Conservation (phyloP, 1,284 basidiomycete species). For the Cryptococcus sp. region DNA sequence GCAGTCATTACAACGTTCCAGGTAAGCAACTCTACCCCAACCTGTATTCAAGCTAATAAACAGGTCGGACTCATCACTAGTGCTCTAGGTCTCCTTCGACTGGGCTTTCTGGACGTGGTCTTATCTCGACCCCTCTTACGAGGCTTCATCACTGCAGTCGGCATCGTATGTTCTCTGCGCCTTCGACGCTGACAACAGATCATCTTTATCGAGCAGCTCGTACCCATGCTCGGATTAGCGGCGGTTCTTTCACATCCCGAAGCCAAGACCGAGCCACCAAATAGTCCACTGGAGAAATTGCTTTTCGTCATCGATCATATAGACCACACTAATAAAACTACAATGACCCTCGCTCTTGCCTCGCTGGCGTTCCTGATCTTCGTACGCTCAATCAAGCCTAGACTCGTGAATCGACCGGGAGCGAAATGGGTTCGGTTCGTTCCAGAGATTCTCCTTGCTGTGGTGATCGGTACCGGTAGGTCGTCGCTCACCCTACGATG, state of each 20-base stretch:
- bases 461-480: slow-evolving; percentile 73
- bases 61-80: slow-evolving; percentile 85
- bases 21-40: slow-evolving; percentile 48
- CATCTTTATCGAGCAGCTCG: slow-evolving; percentile 61
- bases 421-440: slow-evolving; percentile 67
- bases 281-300: slow-evolving; percentile 64
- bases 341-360: slow-evolving; percentile 67
- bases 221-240: slow-evolving; percentile 61
- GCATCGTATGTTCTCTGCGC: slow-evolving; percentile 29
- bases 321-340: slow-evolving; percentile 60
- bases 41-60: slow-evolving; percentile 1
- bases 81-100: slow-evolving; percentile 75
- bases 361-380: slow-evolving; percentile 62
- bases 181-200: slow-evolving; percentile 48
- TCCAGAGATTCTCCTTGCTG: slow-evolving; percentile 76
- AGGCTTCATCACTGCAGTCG: slow-evolving; percentile 62
- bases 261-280: slow-evolving; percentile 52
- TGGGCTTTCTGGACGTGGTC: slow-evolving; percentile 92
- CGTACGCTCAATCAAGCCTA: slow-evolving; percentile 53
- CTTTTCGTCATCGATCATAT: slow-evolving; percentile 68
- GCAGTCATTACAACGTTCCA: slow-evolving; percentile 71
- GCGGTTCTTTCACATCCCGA: slow-evolving; percentile 58
- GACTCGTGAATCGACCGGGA: slow-evolving; percentile 42
- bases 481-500: not conserved
- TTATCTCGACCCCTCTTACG: slow-evolving; percentile 77